Evolutionary conservation across 805 yeast species (phyloP), one percentile per base, ranked within the genome.

Genomic region (Metschnikowia noctiluminum): DNA sequence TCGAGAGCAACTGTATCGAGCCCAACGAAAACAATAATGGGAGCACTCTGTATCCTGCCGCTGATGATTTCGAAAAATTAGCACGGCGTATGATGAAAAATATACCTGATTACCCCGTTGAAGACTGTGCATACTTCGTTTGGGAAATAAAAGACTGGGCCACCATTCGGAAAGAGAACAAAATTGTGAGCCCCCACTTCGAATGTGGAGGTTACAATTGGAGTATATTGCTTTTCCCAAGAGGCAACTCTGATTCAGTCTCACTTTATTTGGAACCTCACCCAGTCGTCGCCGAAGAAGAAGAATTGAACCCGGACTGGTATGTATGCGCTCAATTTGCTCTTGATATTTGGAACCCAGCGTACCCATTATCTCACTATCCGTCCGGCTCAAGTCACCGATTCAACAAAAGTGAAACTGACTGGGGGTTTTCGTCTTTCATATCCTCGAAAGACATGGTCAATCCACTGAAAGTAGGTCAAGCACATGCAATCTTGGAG

Each of bases 361-460:
- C 73, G 6, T 80, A 84, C 60, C 86, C 91, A 0, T 64, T 74
- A 5, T 69, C 80, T n/a, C 82, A 79, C 61, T 71, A 81, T 27
- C 68, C 78, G 11, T 84, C 82, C 58, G 76, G 79, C 7, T 85
- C 96, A 0, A 80, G 80, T 49, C 96, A 90, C 63, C 73, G 99
- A 53, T 94, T 89, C 69, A 80, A 76, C 55, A 74, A 81, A 9
- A 71, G 75, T 41, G 96, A 88, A 47, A 80, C 88, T 1, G 99
- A 94, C 65, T 94, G 99, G 99, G 99, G 99, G 28, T 94, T 94
- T 66, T 80, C 91, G 9, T 83, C 83, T 50, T 83, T 89, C 58
- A 70, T 82, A 15, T 32, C 53, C 7, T 45, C 49, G 8, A 45
- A 51, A 12, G 92, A 86, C 48, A 59, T 79, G 30, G 72, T 79